Percentiles rank a stretch among this genome's conserved stretches.
Conservation (phyloP, 306 rosid genomes). For the Heteromeles arbutifolia region DNA sequence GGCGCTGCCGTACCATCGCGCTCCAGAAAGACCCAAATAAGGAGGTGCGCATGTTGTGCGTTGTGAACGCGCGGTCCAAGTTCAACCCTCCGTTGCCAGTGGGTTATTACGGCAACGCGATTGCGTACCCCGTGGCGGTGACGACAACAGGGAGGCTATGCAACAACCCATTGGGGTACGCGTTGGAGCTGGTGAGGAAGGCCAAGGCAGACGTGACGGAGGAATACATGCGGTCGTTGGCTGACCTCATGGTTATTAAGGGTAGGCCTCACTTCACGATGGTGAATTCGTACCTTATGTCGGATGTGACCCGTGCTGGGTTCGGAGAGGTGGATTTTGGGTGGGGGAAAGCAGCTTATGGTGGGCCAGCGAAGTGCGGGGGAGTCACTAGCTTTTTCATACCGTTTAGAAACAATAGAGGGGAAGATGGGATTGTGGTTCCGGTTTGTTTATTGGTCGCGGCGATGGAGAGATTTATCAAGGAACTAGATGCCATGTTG, state of each 20-base stretch:
- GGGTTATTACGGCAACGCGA: conserved; percentile 52
- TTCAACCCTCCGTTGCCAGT: conserved; percentile 46
- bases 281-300: conserved; percentile 33
- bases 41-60: conserved; percentile 45
- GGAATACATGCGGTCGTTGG: conserved; percentile 52
- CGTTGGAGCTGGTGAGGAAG: conserved; percentile 39
- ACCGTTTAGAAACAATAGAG: conserved; percentile 21
- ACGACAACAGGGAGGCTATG: conserved; percentile 34
- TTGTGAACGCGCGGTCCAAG: conserved; percentile 30
- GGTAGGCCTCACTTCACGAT: conserved; percentile 38
- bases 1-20: conserved; percentile 54
- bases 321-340: conserved; percentile 47
- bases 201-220: conserved; percentile 39
- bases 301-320: conserved; percentile 48
- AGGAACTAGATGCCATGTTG: conserved; percentile 20
- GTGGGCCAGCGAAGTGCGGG: conserved; percentile 43
- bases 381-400: conserved; percentile 32
- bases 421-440: conserved; percentile 39
- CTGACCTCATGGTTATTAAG: conserved; percentile 37
- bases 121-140: conserved; percentile 35
- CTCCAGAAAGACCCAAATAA: conserved; percentile 15
- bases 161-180: conserved; percentile 38
- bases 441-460: conserved; percentile 38
- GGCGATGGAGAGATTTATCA: conserved; percentile 43
- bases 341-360: conserved; percentile 49